Evolutionary conservation across 352 stramenopile genomes (phyloP), one percentile per base, ranked within the genome.

Genomic region (Globisporangium rhizosaccharum): DNA sequence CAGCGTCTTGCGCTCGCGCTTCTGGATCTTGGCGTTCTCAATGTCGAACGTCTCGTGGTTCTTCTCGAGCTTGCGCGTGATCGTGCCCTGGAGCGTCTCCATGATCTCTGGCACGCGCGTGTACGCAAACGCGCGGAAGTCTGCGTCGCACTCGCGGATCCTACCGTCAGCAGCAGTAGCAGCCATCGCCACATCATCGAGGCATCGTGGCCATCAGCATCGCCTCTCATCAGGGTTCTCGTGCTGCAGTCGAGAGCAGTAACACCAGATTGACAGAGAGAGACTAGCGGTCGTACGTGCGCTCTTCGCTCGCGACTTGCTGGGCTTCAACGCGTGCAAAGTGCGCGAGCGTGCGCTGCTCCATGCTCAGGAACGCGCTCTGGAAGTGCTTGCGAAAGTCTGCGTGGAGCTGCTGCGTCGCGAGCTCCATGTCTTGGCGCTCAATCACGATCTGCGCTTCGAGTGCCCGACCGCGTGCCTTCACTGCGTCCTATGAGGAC

Each of bases 41-140:
- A 97, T 96, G 66, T 97, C 87, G 62, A 97, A 97, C 10, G 82
- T 94, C 69, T 97, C 90, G 68, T 92, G 76, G 56, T 85, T 91
- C 70, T 96, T 96, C 52, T 92, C 75, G 18, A 97, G 75, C 52
- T 90, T 92, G 7, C 87, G 79, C 18, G 89, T 96, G 56, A 97
- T 92, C 23, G 77, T 72, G 33, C 89, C 88, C 50, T 93, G 88
- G 50, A 96, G 70, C 26, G 79, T 78, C 59, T 97, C 89, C 65
- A 97, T 93, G 65, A 92, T 89, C 42, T 79, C 70, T 7, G 90
- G 89, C n/a, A 97, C 83, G 0, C 84, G 95, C 47, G 82, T 81
- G 63, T 92, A 79, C 53, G 90, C 78, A 51, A 97, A 96, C 17
- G 65, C 62, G 6, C 69, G 56, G 42, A 90, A 88, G 28, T 83